Evolutionary conservation across 2,329 filamentous ascomycete species (phyloP).

Genomic region (Macroventuria anomochaeta): DNA sequence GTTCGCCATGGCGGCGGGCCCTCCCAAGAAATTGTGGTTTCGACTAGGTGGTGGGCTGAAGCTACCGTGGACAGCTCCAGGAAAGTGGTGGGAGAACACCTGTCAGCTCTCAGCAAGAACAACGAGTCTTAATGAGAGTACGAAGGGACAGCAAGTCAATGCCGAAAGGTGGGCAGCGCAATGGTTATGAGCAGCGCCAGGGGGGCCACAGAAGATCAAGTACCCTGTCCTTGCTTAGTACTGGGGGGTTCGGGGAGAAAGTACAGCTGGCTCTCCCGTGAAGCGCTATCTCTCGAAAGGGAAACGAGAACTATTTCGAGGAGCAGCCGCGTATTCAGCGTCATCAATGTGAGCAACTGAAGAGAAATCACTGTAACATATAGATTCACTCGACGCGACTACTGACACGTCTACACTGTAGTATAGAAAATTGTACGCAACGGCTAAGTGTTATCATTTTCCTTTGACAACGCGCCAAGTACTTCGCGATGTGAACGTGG

Average conservation of each 20-base stretch:
- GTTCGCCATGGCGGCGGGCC: slow-evolving; percentile 47
- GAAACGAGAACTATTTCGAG: slow-evolving; percentile 33
- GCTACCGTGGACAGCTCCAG: slow-evolving; percentile 19
- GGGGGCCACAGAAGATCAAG: slow-evolving; percentile 28
- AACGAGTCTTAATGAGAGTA: slow-evolving; percentile 44
- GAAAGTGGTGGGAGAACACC: slow-evolving; percentile 18
- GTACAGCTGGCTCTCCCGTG: slow-evolving; percentile 38
- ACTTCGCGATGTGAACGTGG: slow-evolving; percentile 9
- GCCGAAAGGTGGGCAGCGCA: slow-evolving; percentile 27
- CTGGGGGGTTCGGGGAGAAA: slow-evolving; percentile 24
- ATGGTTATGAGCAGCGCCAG: slow-evolving; percentile 32
- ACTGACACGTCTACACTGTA: background rate
- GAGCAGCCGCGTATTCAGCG: slow-evolving; percentile 16
- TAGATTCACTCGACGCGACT: background rate
- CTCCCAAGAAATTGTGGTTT: slow-evolving; percentile 26
- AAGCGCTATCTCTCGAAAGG: slow-evolving; percentile 24
- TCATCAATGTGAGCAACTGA: slow-evolving; percentile 4
- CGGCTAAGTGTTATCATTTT: background rate
- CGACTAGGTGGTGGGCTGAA: slow-evolving; percentile 29
- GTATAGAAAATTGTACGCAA: background rate
- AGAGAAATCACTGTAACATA: no score
- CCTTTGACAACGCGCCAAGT: background rate
- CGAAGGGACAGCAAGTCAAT: slow-evolving; percentile 38
- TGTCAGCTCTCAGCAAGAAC: slow-evolving; percentile 20
- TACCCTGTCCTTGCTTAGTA: slow-evolving; percentile 36